phyloP scores from a whole-genome alignment of 2,329 filamentous ascomycete genomes.

The Podosphaera aphanis region DNA sequence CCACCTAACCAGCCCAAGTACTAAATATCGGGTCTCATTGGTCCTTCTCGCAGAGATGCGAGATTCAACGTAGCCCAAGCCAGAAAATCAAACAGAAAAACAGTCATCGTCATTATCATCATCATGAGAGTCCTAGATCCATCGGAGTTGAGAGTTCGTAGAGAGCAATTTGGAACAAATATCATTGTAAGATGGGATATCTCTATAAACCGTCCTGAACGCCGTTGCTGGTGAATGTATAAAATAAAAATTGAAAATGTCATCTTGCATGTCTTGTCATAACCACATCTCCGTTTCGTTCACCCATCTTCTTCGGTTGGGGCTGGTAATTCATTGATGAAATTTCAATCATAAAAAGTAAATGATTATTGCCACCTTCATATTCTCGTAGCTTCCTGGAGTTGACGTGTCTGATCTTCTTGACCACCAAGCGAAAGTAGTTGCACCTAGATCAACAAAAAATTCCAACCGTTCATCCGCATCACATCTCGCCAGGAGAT shows the following conservation, averaged over 20 bases:
- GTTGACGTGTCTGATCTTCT: too few relatives aligned
- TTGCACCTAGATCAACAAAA: conserved; percentile 62
- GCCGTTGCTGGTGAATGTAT: conserved; percentile 7
- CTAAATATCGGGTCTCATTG: neutral
- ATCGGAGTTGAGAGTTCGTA: neutral
- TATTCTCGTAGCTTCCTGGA: neutral
- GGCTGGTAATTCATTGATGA: neutral
- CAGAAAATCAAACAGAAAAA: neutral
- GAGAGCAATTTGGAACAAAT: neutral
- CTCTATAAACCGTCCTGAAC: conserved; percentile 5
- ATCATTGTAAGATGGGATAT: neutral
- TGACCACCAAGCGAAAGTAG: too few relatives aligned
- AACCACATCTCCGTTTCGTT: neutral
- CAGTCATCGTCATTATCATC: neutral
- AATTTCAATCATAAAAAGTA: conserved; percentile 4
- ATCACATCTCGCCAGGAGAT: conserved; percentile 92
- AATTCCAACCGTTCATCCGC: conserved; percentile 78
- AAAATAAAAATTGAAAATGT: conserved; percentile 2
- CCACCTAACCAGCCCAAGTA: neutral
- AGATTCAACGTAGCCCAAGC: neutral
- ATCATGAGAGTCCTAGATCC: neutral
- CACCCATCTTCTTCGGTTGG: neutral
- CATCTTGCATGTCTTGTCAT: conserved; percentile 1
- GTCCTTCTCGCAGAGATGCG: neutral
- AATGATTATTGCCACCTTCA: conserved; percentile 6